Percentiles rank a stretch among this genome's conserved stretches.
These are phyloP conservation scores for Arthromyces matolae DNA, from an alignment of 768 basidiomycete genomes.

Conservation along the genomic window DNA sequence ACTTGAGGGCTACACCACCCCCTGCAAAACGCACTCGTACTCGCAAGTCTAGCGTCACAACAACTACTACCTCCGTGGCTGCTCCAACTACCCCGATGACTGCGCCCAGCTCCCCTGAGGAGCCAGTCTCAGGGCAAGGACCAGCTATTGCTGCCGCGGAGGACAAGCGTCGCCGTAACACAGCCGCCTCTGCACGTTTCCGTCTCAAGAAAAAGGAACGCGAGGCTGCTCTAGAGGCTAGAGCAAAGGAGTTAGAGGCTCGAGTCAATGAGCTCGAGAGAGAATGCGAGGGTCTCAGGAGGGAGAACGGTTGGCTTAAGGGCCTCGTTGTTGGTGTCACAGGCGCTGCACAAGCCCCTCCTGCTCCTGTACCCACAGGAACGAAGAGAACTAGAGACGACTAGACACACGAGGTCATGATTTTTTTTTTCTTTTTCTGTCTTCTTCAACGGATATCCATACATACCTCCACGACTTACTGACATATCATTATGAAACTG, in stretches of 20 bases:
- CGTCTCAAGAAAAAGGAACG: slow-evolving; percentile 95
- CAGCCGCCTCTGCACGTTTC: slow-evolving; percentile 90
- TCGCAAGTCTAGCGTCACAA: slow-evolving; percentile 44
- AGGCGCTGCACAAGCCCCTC: slow-evolving; percentile 52
- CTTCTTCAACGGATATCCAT: no score
- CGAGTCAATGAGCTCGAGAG: slow-evolving; percentile 81
- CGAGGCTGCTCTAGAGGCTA: slow-evolving; percentile 82
- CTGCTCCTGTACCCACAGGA: slow-evolving; percentile 16
- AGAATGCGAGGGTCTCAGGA: slow-evolving; percentile 83
- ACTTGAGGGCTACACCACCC: background rate
- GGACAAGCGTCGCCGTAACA: slow-evolving; percentile 92
- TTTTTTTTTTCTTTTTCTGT: slow-evolving; percentile 1
- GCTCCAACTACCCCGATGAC: slow-evolving; percentile 10
- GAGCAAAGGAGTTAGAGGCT: slow-evolving; percentile 79
- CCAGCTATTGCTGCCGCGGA: slow-evolving; percentile 53
- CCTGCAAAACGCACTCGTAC: slow-evolving; percentile 55
- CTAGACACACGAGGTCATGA: background rate
- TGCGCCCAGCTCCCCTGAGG: slow-evolving; percentile 27
- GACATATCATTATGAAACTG: slow-evolving; percentile 14
- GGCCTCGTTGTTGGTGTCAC: slow-evolving; percentile 87
- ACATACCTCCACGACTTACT: no score
- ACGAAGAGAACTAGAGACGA: slow-evolving; percentile 21
- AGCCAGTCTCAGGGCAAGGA: slow-evolving; percentile 22
- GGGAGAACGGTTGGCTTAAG: slow-evolving; percentile 92
- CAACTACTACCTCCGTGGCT: slow-evolving; percentile 25